Conservation (phyloP, 306 rosid genomes). For the Ormosia emarginata region DNA sequence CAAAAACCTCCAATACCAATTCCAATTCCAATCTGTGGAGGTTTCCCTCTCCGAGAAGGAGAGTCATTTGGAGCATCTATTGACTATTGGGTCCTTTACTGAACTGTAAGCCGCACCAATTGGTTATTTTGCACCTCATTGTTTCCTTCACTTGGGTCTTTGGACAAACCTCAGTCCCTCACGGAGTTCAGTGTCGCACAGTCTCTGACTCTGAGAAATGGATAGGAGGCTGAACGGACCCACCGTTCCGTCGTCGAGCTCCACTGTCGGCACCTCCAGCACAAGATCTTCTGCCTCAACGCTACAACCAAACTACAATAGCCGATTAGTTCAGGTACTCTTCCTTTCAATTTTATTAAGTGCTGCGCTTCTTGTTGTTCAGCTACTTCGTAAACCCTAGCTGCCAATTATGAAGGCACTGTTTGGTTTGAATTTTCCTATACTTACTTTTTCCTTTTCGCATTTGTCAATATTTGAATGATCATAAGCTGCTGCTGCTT, state of each 20-base stretch:
- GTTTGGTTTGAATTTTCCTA: neutral
- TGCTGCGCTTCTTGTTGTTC: neutral
- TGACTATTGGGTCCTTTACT: neutral
- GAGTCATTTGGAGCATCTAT: slow-evolving; percentile 1
- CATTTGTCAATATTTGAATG: neutral
- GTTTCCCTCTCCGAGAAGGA: slow-evolving; percentile 34
- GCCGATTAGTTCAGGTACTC: slow-evolving; percentile 70
- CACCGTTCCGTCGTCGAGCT: slow-evolving; percentile 45
- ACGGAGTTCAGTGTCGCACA: neutral
- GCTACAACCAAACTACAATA: slow-evolving; percentile 55
- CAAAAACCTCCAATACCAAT: slow-evolving; percentile 33
- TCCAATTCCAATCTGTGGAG: slow-evolving; percentile 16
- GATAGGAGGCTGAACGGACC: slow-evolving; percentile 59
- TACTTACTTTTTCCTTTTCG: neutral
- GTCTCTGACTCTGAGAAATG: slow-evolving; percentile 38
- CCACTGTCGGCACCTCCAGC: slow-evolving; percentile 32
- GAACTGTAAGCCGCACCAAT: slow-evolving; percentile 6
- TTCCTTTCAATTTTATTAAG: neutral
- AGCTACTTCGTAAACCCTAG: slow-evolving; percentile 49
- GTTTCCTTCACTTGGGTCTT: neutral
- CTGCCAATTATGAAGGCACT: neutral
- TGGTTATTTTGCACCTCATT: neutral
- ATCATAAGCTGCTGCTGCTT: neutral
- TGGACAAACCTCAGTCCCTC: neutral
- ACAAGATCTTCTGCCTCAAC: slow-evolving; percentile 37